Evolutionary conservation across 371 early-diverging fungal species (phyloP).

Genomic region (Circinella umbellata): DNA sequence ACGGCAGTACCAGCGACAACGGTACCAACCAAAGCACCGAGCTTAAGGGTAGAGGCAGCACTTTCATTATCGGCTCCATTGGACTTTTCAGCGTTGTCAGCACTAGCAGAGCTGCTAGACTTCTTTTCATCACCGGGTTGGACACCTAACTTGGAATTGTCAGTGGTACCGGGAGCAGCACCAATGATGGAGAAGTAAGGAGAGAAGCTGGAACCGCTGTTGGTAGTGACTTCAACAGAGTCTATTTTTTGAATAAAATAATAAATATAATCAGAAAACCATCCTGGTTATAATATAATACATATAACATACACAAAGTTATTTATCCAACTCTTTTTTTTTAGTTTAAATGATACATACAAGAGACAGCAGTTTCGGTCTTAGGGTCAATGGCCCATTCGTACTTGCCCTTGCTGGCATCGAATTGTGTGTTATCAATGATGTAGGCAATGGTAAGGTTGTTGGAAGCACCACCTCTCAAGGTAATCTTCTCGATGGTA

Average conservation of each 20-base stretch:
- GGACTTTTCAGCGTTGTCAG: slow-evolving; percentile 1
- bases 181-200: slow-evolving; percentile 46
- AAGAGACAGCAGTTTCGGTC: slow-evolving; percentile 29
- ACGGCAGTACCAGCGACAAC: slow-evolving; percentile 16
- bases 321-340: too few relatives aligned
- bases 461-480: slow-evolving; percentile 35
- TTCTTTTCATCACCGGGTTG: slow-evolving; percentile 8
- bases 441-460: slow-evolving; percentile 25
- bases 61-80: not conserved
- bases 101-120: slow-evolving; percentile 4
- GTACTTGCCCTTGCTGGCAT: slow-evolving; percentile 20
- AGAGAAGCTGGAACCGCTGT: slow-evolving; percentile 35
- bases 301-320: too few relatives aligned
- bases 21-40: slow-evolving; percentile 9
- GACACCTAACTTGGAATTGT: slow-evolving; percentile 3
- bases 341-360: slow-evolving; percentile 24
- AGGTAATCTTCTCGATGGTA: slow-evolving; percentile 28
- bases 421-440: slow-evolving; percentile 14
- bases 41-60: slow-evolving; percentile 12
- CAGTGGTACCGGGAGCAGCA: slow-evolving; percentile 22
- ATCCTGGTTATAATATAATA: too few relatives aligned
- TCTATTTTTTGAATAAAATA: slow-evolving; percentile 18
- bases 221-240: slow-evolving; percentile 31
- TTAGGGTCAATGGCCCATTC: slow-evolving; percentile 35
- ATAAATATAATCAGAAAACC: too few relatives aligned